Base-by-base conservation (phyloP, 139 green algal genomes). In the Picochlorum sp. region DNA sequence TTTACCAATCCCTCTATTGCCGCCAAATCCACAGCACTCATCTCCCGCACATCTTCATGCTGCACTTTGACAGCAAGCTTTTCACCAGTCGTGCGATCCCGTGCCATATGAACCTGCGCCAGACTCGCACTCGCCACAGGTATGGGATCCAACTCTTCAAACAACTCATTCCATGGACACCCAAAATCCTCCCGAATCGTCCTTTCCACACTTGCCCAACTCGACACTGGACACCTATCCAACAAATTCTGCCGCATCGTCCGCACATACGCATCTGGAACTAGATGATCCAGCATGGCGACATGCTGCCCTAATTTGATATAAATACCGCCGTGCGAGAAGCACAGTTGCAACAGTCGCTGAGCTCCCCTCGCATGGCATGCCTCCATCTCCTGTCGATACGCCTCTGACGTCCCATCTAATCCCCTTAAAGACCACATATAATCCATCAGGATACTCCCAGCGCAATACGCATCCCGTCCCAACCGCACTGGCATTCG, bases 101-200 rank as follows among this genome's bases (percentile, higher is more conserved):
- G 41, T 2, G 90, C 90, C 24, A 76, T 72, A 62, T 96, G 89
- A 30, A 96, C 90, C 81, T 98, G 91, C 4, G 91, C 92, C 15
- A 98, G 73, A 5, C 80, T 92, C 26, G 92, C 92, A 7, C 85
- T 85, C 4, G 90, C 92, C 4, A 98, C 80, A 6, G 92, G 92
- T 49, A 84, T 49, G 4, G 75, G 72, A 0, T 65, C 76, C 62
- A 97, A 92, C 57, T 93, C 75, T 5, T 69, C 75, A 70, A 97
- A 98, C 2, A 98, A 45, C 9, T 79, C 66, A 10, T 84, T 70
- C 7, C 91, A 59, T 9, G 86, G 73, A 14, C 26, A 50, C 1
- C 91, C 91, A 44, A 98, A 72, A 63, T 94, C 91, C 20, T 75
- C 59, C 52, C 89, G 68, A 1, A 97, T 47, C 8, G 89, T 87